Conservation (phyloP, 2,329 filamentous ascomycete genomes). For the Fusarium sp. region DNA sequence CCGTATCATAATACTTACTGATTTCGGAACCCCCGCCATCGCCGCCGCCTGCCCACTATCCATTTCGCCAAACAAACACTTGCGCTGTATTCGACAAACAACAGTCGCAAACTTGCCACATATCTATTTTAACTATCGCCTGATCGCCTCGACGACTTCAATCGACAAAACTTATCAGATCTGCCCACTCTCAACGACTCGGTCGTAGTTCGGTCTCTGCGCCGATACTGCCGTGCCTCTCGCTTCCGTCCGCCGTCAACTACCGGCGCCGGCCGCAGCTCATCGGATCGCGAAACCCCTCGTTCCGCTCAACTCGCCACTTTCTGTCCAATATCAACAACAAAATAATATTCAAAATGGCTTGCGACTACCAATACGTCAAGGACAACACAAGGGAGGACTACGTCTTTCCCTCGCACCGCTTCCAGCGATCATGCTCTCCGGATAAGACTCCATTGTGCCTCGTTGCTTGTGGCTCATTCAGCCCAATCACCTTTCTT, state of each 20-base stretch:
- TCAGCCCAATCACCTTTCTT: constrained; percentile 38
- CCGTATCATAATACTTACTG: constrained; percentile 22
- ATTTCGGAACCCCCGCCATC: constrained; percentile 28
- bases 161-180: neutral
- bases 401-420: constrained; percentile 71
- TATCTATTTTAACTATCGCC: constrained; percentile 4
- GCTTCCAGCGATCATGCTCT: constrained; percentile 66
- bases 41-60: constrained; percentile 19
- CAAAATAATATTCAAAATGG: constrained; percentile 32
- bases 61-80: constrained; percentile 16
- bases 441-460: constrained; percentile 70
- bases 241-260: constrained; percentile 30
- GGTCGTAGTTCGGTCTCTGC: constrained; percentile 27
- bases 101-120: constrained; percentile 13
- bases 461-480: constrained; percentile 76
- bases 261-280: constrained; percentile 33
- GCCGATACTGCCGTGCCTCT: constrained; percentile 31
- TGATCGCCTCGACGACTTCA: neutral
- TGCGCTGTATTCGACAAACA: constrained; percentile 9
- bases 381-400: constrained; percentile 48
- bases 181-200: constrained; percentile 3
- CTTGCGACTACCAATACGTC: constrained; percentile 49
- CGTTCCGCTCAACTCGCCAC: constrained; percentile 21
- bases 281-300: constrained; percentile 30
- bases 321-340: constrained; percentile 10